phyloP scores from a whole-genome alignment of 2,329 filamentous ascomycete genomes.

The Colletotrichum tropicicola region DNA sequence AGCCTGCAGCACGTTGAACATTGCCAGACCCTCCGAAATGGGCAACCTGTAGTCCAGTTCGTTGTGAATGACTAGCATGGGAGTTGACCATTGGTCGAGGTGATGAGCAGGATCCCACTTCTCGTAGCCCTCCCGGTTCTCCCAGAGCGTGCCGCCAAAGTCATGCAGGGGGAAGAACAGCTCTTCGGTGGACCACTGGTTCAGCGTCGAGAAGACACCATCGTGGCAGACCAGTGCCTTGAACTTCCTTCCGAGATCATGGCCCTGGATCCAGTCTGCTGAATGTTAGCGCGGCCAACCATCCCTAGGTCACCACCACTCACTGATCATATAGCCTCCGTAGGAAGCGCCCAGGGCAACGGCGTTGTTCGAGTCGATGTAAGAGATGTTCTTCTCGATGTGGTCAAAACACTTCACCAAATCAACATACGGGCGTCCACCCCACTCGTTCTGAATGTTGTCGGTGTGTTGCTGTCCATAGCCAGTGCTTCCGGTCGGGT shows the following conservation, averaged over 20 bases:
- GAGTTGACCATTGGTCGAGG: conserved; percentile 81
- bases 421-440: conserved; percentile 84
- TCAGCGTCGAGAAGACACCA: conserved; percentile 79
- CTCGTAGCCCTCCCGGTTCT: conserved; percentile 70
- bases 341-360: conserved; percentile 81
- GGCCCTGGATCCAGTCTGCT: conserved; percentile 87
- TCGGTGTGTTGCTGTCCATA: conserved; percentile 83
- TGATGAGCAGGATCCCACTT: conserved; percentile 75
- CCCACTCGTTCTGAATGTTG: conserved; percentile 84
- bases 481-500: conserved; percentile 84
- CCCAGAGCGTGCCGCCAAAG: conserved; percentile 70
- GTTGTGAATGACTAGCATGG: conserved; percentile 86
- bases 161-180: conserved; percentile 77
- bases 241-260: conserved; percentile 83
- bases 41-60: conserved; percentile 90
- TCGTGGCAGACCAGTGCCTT: conserved; percentile 90
- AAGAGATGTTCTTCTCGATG: conserved; percentile 70
- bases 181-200: conserved; percentile 72
- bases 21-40: conserved; percentile 83
- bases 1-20: conserved; percentile 87
- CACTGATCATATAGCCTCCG: conserved; percentile 79
- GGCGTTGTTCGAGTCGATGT: conserved; percentile 74
- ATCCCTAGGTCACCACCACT: conserved; percentile 32
- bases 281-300: conserved; percentile 36
- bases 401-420: conserved; percentile 82